A percentile compares a stretch with the other conserved stretches of the same genome.
These are phyloP conservation scores for Quercus lobata DNA, from an alignment of 331 rosid genomes.

Conservation along the genomic window DNA sequence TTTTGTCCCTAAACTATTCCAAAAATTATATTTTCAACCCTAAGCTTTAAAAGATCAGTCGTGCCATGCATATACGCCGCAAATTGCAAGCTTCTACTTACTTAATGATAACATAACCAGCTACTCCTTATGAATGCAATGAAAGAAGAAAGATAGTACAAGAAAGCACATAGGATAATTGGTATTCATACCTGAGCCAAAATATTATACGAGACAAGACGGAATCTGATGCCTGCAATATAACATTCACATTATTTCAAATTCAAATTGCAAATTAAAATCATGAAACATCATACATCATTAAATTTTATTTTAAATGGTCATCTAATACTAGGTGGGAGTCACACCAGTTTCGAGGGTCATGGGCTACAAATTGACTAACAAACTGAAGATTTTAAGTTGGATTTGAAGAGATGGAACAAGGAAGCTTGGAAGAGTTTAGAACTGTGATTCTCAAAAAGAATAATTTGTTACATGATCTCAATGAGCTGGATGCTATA, in stretches of 20 bases:
- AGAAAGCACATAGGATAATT: background rate
- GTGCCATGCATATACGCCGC: too few species aligned
- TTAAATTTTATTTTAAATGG: background rate
- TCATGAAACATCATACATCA: background rate
- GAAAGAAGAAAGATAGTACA: background rate
- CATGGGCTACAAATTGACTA: too few species aligned
- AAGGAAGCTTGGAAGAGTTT: too few species aligned
- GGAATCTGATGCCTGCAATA: constrained; percentile 54
- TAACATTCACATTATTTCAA: background rate
- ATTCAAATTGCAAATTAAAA: background rate
- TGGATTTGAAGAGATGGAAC: too few species aligned
- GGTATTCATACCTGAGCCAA: constrained; percentile 72
- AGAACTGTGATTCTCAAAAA: too few species aligned
- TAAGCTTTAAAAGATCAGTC: too few species aligned
- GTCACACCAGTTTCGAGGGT: too few species aligned
- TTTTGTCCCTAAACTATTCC: too few species aligned
- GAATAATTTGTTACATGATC: too few species aligned
- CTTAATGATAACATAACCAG: background rate
- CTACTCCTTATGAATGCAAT: background rate
- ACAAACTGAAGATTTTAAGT: too few species aligned
- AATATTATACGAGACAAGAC: constrained; percentile 80
- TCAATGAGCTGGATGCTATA: too few species aligned
- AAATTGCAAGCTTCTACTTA: background rate
- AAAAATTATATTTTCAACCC: too few species aligned
- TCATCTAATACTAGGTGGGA: background rate